Evolutionary conservation across 2,329 filamentous ascomycete species (phyloP).

Genomic region (Periconia sp.): DNA sequence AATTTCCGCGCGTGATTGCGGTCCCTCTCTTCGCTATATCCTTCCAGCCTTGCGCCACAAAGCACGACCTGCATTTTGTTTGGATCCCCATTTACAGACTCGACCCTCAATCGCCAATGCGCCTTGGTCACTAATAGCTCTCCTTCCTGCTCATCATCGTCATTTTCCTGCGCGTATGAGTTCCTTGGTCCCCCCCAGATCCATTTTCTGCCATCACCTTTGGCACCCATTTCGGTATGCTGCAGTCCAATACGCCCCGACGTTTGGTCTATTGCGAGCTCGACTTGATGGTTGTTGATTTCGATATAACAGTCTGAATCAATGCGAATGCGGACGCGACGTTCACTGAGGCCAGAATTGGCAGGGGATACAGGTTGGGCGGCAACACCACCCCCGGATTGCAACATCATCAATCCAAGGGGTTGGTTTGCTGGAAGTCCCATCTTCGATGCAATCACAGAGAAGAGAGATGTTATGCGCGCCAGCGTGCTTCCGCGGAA

Average conservation of each 20-base stretch:
- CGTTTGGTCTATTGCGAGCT: conserved; percentile 16
- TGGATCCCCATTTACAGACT: conserved; percentile 53
- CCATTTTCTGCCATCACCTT: background rate
- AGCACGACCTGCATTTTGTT: conserved; percentile 68
- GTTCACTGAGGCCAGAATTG: conserved; percentile 69
- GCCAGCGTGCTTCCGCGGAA: conserved; percentile 73
- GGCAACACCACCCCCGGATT: conserved; percentile 59
- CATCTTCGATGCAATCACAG: conserved; percentile 80
- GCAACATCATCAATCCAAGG: conserved; percentile 67
- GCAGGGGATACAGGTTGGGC: conserved; percentile 67
- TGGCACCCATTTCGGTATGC: background rate
- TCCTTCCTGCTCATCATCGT: conserved; percentile 9
- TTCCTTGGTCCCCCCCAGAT: conserved; percentile 35
- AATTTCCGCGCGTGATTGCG: conserved; percentile 70
- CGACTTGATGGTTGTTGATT: conserved; percentile 23
- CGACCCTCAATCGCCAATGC: conserved; percentile 57
- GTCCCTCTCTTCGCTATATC: conserved; percentile 64
- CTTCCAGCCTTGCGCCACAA: conserved; percentile 75
- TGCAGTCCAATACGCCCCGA: conserved; percentile 17
- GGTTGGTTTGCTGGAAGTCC: conserved; percentile 63
- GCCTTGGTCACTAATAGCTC: conserved; percentile 42
- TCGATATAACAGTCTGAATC: conserved; percentile 25
- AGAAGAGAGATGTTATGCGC: conserved; percentile 72
- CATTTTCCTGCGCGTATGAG: background rate
- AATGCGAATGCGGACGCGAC: conserved; percentile 57